Base-by-base conservation (phyloP, 768 basidiomycete genomes). In the Suillus weaverae region DNA sequence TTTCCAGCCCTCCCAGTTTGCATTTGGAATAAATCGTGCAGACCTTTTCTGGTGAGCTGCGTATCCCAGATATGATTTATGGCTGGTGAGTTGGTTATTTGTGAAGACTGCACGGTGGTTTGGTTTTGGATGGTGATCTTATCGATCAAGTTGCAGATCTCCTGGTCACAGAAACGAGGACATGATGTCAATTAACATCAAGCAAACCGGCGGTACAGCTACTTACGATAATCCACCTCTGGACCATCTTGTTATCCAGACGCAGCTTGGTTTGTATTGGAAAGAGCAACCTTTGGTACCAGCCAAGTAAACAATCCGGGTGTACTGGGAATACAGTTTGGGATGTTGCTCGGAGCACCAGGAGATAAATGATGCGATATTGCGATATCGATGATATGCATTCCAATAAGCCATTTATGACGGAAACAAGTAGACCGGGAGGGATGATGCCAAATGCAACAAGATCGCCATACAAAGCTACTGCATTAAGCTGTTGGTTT, bases 181-280 rank as follows among this genome's bases (percentile, higher is more conserved):
- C 11, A 59, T 20, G 33, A 26, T 35, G 10, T 53, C 30, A 16
- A 33, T 22, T 16, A 63, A 56, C 33, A n/a, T n/a, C 33, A 36
- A n/a, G 33, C 4, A 8, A 30, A 26, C 1, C 7, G 20, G 16
- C 30, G 20, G 22, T 44, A 14, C 8, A 11, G 11, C 18, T 11
- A 55, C 62, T 61, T 33, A 63, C 62, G 6, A 61, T 44, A 41
- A 60, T 44, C 62, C 62, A 63, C 43, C 62, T 63, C 33, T 46
- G 54, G 20, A 59, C 39, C 60, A 63, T 61, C 3, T n/a, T 18
- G 43, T 43, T 9, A 62, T 16, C 33, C 18, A 43, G n/a, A 11
- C 22, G 57, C 41, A 63, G 33, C 33, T 2, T 26, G 43, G 18
- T 41, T 33, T 9, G 54, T 20, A 3, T 36, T 32, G 43, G 56